These are phyloP conservation scores for Bonia amplexicaulis DNA, from an alignment of 176 grass and related monocot species.

Conservation along the genomic window DNA sequence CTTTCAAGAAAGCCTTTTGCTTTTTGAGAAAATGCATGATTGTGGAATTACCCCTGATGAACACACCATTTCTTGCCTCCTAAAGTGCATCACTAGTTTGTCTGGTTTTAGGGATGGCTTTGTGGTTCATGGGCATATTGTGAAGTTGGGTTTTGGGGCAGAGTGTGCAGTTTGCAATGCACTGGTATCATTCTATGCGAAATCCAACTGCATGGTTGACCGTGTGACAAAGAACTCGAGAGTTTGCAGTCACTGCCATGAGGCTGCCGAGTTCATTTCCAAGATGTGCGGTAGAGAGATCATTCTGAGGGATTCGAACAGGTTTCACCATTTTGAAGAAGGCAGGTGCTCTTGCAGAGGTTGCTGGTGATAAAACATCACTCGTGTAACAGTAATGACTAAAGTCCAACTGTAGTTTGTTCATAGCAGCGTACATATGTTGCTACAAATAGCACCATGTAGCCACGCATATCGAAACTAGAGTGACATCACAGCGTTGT, in stretches of 20 bases:
- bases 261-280: too few species aligned
- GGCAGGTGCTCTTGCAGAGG: constrained; percentile 90
- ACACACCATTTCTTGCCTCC: constrained; percentile 55
- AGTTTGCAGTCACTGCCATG: too few species aligned
- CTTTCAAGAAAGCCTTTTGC: constrained; percentile 55
- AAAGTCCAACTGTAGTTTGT: neutral
- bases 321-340: too few species aligned
- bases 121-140: constrained; percentile 48
- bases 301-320: too few species aligned
- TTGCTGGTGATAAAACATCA: constrained; percentile 38
- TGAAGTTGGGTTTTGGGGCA: constrained; percentile 60
- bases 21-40: constrained; percentile 63
- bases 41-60: constrained; percentile 51
- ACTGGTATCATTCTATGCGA: constrained; percentile 62
- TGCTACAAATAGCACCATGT: neutral
- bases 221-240: too few species aligned
- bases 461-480: neutral
- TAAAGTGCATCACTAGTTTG: constrained; percentile 64
- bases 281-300: too few species aligned
- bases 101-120: constrained; percentile 37
- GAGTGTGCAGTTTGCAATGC: constrained; percentile 72
- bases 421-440: constrained; percentile 3
- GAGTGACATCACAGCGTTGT: neutral
- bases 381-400: neutral
- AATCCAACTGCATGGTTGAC: too few species aligned